Percentiles rank a stretch among this genome's conserved stretches.
Evolutionary conservation across 2,329 filamentous ascomycete species (phyloP).

Genomic region (Pseudogymnoascus sp.): DNA sequence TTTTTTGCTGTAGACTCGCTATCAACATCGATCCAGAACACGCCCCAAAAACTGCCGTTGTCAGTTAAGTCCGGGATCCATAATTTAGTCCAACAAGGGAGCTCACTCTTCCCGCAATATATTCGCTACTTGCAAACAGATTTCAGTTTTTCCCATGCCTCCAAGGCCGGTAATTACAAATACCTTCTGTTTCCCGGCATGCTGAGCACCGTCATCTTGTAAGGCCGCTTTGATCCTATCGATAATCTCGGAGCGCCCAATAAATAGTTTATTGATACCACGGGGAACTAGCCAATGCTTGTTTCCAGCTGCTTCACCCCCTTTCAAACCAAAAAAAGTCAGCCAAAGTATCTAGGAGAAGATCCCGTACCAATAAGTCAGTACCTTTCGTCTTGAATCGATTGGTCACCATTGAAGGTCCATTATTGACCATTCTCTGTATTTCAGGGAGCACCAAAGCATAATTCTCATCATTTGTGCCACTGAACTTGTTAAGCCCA

Average conservation of each 20-base stretch:
- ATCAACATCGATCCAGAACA: constrained; percentile 19
- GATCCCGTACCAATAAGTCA: neutral
- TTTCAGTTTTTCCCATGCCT: constrained; percentile 28
- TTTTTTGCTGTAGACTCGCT: constrained; percentile 11
- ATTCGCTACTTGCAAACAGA: constrained; percentile 17
- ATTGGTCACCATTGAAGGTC: constrained; percentile 9
- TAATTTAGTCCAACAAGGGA: neutral
- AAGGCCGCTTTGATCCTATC: constrained; percentile 13
- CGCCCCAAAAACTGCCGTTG: constrained; percentile 16
- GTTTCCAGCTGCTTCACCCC: constrained; percentile 3
- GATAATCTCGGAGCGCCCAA: constrained; percentile 15
- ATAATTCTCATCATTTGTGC: constrained; percentile 16
- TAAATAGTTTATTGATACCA: constrained; percentile 17
- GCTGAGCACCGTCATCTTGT: neutral
- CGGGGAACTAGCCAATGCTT: constrained; percentile 15
- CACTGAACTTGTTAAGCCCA: constrained; percentile 18
- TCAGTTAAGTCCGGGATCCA: neutral
- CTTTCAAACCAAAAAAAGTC: neutral
- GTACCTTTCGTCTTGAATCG: constrained; percentile 8
- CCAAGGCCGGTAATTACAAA: constrained; percentile 23
- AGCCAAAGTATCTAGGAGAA: neutral
- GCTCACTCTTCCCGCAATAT: constrained; percentile 11
- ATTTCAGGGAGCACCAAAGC: constrained; percentile 12
- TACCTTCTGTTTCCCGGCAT: constrained; percentile 13
- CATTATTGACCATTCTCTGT: constrained; percentile 13